Base-by-base conservation (phyloP, 305 asterid species). In the Solanum hybrid region DNA sequence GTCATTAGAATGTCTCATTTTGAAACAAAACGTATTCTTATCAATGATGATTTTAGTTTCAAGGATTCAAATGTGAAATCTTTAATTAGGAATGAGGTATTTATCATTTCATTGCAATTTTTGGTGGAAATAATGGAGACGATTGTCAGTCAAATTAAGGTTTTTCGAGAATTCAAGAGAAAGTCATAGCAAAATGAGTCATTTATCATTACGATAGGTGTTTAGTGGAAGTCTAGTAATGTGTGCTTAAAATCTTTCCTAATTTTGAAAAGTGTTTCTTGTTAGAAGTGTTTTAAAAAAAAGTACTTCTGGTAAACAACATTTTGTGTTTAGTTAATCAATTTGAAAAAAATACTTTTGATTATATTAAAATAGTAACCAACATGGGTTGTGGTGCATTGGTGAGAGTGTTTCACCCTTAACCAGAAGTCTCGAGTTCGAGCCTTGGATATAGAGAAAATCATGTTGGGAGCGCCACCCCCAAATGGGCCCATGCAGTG, bases 81-180 rank as follows among this genome's bases (percentile, higher is more conserved):
- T 75, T 4, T 16, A 75, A 14, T 7, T 75, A 76, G 1, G 12
- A 32, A 31, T 0, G 0, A 0, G 2, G 0, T 31, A 76, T 9
- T 16, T 76, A 4, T 4, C 20, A 7, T 26, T 26, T 29, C 4
- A 7, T 7, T 14, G 13, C 29, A 79, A 56, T 7, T 3, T 29
- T 73, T 31, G 9, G 1, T 29, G 40, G 7, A 31, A 29, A 32
- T 10, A 76, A 31, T 0, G 5, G 5, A 3, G 0, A 16, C 0
- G 2, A 4, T 32, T 17, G 0, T 16, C 1, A 35, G 2, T 14
- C 1, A 73, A 27, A 69, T 24, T 69, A 69, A 2, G 3, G 6
- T 64, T 69, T 69, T 24, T 69, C 0, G 12, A 66, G 6, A 66
- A 24, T 69, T 5, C 2, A 69, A 10, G 31, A 69, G 31, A 11